Evolutionary conservation across 805 yeast genomes (phyloP).

Genomic region (Nakazawaea wickerhamii): DNA sequence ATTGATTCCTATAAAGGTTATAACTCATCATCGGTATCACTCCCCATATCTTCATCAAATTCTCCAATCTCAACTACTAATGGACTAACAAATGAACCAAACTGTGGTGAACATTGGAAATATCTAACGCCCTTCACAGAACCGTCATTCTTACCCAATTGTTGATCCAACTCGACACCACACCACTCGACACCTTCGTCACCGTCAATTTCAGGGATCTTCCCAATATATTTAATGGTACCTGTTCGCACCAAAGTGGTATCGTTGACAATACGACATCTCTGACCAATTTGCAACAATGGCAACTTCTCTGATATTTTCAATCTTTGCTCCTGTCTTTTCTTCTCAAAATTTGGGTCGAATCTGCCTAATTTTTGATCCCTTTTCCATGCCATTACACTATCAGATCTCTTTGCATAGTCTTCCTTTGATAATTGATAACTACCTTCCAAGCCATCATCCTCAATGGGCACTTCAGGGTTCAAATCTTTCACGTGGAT

Average conservation of each 20-base stretch:
- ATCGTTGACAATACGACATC: constrained; percentile 41
- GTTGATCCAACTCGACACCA: constrained; percentile 82
- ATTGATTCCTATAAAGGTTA: constrained; percentile 28
- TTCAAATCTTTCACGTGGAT: constrained; percentile 56
- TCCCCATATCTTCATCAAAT: constrained; percentile 27
- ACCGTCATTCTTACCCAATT: constrained; percentile 86
- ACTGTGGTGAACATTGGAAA: constrained; percentile 48
- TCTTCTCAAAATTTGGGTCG: constrained; percentile 42
- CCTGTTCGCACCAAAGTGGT: constrained; percentile 57
- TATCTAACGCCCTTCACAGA: constrained; percentile 52
- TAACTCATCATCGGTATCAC: constrained; percentile 41
- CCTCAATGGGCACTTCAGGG: constrained; percentile 41
- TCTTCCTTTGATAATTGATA: constrained; percentile 52
- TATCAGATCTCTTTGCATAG: constrained; percentile 52
- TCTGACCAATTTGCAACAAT: constrained; percentile 38
- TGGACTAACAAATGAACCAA: constrained; percentile 81
- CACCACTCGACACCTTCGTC: constrained; percentile 54
- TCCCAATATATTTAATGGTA: constrained; percentile 63
- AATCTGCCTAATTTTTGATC: constrained; percentile 66
- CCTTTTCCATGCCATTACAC: constrained; percentile 77
- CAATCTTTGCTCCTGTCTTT: constrained; percentile 19
- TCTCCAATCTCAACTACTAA: constrained; percentile 64
- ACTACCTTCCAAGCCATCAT: constrained; percentile 29
- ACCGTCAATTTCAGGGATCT: constrained; percentile 51
- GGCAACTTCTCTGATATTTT: constrained; percentile 27